Conservation (phyloP, 2,329 filamentous ascomycete species). For the Cladosporium velox region DNA sequence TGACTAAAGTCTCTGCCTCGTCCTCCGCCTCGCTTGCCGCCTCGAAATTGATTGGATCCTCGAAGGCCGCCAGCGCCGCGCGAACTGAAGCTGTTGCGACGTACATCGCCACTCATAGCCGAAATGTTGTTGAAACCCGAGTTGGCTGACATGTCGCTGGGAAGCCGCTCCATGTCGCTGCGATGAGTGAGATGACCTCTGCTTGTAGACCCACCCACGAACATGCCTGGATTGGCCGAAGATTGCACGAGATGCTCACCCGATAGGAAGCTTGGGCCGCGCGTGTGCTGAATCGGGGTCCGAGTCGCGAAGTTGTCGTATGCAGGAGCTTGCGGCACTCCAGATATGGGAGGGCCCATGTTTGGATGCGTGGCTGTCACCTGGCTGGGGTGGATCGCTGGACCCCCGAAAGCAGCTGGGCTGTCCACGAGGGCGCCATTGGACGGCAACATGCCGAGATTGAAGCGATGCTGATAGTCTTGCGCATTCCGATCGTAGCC, state of each 20-base stretch:
- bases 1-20: background rate
- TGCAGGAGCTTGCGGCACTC: background rate
- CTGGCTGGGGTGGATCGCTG: background rate
- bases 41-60: background rate
- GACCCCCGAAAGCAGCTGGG: background rate
- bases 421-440: background rate
- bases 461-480: background rate
- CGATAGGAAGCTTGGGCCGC: background rate
- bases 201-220: background rate
- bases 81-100: slow-evolving; percentile 4
- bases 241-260: background rate
- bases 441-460: background rate
- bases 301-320: background rate
- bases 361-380: background rate
- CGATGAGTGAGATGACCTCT: background rate
- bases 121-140: slow-evolving; percentile 6
- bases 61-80: background rate
- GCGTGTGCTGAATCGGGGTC: background rate
- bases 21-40: slow-evolving; percentile 10
- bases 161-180: background rate
- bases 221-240: background rate
- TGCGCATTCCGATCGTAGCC: background rate
- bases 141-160: background rate
- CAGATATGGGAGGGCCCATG: background rate
- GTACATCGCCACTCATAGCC: background rate